Conservation (phyloP, 1,139 yeast genomes). For the Arxiozyma slooffiae region DNA sequence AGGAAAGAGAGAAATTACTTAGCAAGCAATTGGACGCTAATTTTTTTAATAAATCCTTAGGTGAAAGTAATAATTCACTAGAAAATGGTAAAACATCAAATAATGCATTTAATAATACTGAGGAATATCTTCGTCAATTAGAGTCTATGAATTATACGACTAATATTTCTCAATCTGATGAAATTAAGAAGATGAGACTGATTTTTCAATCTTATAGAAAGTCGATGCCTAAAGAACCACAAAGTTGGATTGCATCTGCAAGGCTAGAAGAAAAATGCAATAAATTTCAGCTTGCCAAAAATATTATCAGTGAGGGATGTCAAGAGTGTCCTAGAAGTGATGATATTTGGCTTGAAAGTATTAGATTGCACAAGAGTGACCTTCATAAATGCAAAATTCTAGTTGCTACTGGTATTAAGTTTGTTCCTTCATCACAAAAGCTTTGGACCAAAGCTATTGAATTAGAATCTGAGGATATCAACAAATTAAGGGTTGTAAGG, state of each 20-base stretch:
- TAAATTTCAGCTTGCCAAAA: slow-evolving; percentile 48
- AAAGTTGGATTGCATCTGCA: slow-evolving; percentile 86
- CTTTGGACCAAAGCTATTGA: slow-evolving; percentile 68
- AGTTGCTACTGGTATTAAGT: slow-evolving; percentile 56
- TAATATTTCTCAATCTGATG: slow-evolving; percentile 27
- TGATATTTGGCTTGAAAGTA: slow-evolving; percentile 73
- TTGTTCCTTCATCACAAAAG: slow-evolving; percentile 44
- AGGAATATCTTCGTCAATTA: slow-evolving; percentile 32
- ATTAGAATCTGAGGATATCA: slow-evolving; percentile 47
- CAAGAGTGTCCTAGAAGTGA: slow-evolving; percentile 54
- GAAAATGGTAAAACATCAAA: slow-evolving; percentile 14
- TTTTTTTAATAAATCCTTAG: slow-evolving; percentile 18
- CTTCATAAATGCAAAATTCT: slow-evolving; percentile 42
- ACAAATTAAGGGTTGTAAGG: slow-evolving; percentile 50
- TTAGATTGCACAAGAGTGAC: slow-evolving; percentile 51
- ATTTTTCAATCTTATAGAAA: slow-evolving; percentile 60
- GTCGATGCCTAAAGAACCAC: slow-evolving; percentile 63
- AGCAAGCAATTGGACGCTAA: slow-evolving; percentile 31
- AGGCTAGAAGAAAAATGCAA: slow-evolving; percentile 62
- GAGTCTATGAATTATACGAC: slow-evolving; percentile 7
- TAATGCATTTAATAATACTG: slow-evolving; percentile 26
- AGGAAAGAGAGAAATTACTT: slow-evolving; percentile 30
- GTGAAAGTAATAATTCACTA: slow-evolving; percentile 6
- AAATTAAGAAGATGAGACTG: slow-evolving; percentile 47
- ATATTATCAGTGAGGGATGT: slow-evolving; percentile 64